These are phyloP conservation scores for Rhododendron simsii DNA, from an alignment of 148 eudicot species.

Conservation along the genomic window DNA sequence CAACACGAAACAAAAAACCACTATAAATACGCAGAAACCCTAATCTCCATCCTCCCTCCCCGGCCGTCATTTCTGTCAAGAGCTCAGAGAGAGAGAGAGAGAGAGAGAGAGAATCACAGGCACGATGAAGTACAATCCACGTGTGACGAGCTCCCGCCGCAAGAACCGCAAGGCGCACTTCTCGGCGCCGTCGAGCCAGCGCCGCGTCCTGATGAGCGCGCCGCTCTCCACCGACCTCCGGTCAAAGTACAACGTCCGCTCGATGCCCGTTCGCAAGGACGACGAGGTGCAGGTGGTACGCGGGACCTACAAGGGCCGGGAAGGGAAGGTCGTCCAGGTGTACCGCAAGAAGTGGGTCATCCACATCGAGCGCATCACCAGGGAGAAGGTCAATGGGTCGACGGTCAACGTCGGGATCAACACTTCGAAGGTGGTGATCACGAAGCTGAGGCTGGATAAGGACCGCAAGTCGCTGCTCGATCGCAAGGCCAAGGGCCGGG, in stretches of 20 bases:
- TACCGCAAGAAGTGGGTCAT: constrained; percentile 31
- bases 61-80: background rate
- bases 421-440: constrained; percentile 44
- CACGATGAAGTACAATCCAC: constrained; percentile 13
- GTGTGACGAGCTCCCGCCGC: constrained; percentile 17
- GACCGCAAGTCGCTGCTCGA: constrained; percentile 58
- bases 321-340: constrained; percentile 24
- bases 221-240: constrained; percentile 17
- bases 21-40: background rate
- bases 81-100: background rate
- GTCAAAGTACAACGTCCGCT: constrained; percentile 20
- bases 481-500: constrained; percentile 65
- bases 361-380: constrained; percentile 60
- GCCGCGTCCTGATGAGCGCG: background rate
- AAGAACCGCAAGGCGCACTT: constrained; percentile 20
- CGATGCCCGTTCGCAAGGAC: constrained; percentile 18
- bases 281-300: constrained; percentile 18
- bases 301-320: constrained; percentile 22
- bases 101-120: background rate
- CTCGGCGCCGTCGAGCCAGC: constrained; percentile 13
- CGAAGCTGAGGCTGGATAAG: constrained; percentile 63
- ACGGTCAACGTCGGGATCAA: constrained; percentile 67
- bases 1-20: no score
- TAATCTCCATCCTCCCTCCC: background rate
- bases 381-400: constrained; percentile 69